phyloP scores from a whole-genome alignment of 2,329 filamentous ascomycete genomes.

The Elsinoe australis region DNA sequence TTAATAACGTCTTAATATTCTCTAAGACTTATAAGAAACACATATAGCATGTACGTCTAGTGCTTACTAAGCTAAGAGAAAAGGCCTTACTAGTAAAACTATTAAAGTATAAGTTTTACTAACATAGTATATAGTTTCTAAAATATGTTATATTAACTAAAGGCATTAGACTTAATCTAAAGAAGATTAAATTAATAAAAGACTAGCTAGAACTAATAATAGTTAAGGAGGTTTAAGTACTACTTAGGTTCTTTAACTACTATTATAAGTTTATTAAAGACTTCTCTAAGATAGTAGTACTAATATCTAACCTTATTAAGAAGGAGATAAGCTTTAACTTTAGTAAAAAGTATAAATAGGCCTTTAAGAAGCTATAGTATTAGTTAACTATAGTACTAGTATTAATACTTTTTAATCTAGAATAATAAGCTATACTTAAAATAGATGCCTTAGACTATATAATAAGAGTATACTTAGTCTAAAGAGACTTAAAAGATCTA shows the following conservation, averaged over 20 bases:
- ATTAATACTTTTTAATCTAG: conserved; percentile 16
- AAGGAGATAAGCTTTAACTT: background rate
- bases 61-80: conserved; percentile 14
- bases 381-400: conserved; percentile 16
- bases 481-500: background rate
- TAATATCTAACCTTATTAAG: conserved; percentile 3
- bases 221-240: conserved; percentile 16
- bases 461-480: conserved; percentile 13
- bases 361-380: conserved; percentile 16
- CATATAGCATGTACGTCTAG: conserved; percentile 4
- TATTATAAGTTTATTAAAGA: conserved; percentile 11
- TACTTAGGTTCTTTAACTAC: conserved; percentile 20
- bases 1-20: conserved; percentile 31
- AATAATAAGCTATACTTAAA: conserved; percentile 7
- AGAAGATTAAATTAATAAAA: conserved; percentile 3
- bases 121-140: conserved; percentile 16
- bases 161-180: conserved; percentile 4
- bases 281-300: background rate
- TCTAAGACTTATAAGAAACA: conserved; percentile 16
- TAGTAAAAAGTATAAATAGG: background rate
- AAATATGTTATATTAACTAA: conserved; percentile 18
- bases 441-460: conserved; percentile 18
- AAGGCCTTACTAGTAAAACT: conserved; percentile 16
- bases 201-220: conserved; percentile 8
- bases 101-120: conserved; percentile 20